Base-by-base conservation (phyloP, 306 rosid genomes). In the Phaseolus lunatus region DNA sequence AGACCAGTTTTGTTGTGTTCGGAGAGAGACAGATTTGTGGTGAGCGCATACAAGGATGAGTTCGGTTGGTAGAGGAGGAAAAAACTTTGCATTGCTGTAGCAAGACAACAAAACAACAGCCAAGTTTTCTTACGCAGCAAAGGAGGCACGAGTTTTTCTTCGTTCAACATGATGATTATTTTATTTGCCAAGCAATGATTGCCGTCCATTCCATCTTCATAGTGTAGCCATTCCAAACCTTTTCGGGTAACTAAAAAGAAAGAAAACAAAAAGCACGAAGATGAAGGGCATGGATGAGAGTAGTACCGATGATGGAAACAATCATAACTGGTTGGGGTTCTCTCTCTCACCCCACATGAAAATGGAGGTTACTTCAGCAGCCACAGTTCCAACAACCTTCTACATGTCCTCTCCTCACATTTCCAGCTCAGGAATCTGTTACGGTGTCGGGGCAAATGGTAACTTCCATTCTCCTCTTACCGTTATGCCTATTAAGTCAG, bases 321-420 rank as follows among this genome's bases (percentile, higher is more conserved):
- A 86, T 73, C 88, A 68, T 50, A 85, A 87, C 93, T 96, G 99
- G 98, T 81, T 96, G 86, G 99, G 97, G 5, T 95, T 96, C 73
- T 95, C 97, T 82, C 97, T 92, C 68, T 90, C 94, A 41, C 97
- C 98, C 70, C 92, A 92, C 69, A 86, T 89, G 90, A 90, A 90
- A 85, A 87, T 88, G 91, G 93, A 89, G 80, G 81, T 35, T 26
- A 9, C 85, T 79, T 45, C 86, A 52, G 61, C 86, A 52, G 50
- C 62, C 11, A 14, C 87, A 75, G 81, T 84, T 70, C 83, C 97
- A 20, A 72, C 88, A 31, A 37, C 83, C 71, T 89, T 81, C 87
- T 88, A 84, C 54, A 41, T 82, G 44, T 58, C 87, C 23, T 75
- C 89, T 62, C 49, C 88, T 70, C 91, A 85, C 37, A 75, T 83